Percentiles rank a stretch among this genome's conserved stretches.
phyloP scores from a whole-genome alignment of 176 grass and related monocot species.

The Aegilops longissima region DNA sequence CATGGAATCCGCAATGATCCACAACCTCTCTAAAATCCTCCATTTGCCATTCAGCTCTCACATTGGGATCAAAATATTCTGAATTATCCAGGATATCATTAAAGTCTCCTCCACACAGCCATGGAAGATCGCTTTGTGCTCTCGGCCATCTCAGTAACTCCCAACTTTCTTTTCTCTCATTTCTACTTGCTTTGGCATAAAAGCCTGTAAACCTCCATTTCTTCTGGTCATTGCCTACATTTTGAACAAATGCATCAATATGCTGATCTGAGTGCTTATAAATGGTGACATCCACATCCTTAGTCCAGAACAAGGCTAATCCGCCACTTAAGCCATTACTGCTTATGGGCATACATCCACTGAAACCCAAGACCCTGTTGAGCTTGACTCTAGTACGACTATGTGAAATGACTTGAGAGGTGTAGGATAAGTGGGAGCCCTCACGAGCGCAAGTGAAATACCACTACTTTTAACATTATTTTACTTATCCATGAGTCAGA shows the following conservation, averaged over 20 bases:
- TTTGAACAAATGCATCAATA: background rate
- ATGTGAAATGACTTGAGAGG: background rate
- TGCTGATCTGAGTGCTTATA: background rate
- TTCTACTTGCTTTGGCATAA: background rate
- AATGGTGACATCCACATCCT: background rate
- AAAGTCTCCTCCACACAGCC: background rate
- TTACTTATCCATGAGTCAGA: constrained; percentile 26
- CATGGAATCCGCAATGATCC: background rate
- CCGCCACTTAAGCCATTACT: too few relatives aligned
- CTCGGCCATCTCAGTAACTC: background rate
- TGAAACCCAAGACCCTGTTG: too few relatives aligned
- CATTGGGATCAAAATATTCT: background rate
- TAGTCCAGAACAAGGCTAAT: background rate
- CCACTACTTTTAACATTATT: constrained; percentile 33
- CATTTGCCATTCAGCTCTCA: background rate
- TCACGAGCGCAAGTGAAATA: background rate
- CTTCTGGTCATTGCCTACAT: background rate
- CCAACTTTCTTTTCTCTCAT: background rate
- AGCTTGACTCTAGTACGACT: too few relatives aligned
- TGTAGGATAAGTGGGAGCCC: constrained; percentile 13
- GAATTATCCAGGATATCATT: background rate
- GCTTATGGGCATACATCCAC: too few relatives aligned
- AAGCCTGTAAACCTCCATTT: background rate
- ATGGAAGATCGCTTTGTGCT: background rate
- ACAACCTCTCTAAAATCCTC: background rate